Evolutionary conservation across 2,329 filamentous ascomycete genomes (phyloP).

Genomic region (Xylariaceae sp.): DNA sequence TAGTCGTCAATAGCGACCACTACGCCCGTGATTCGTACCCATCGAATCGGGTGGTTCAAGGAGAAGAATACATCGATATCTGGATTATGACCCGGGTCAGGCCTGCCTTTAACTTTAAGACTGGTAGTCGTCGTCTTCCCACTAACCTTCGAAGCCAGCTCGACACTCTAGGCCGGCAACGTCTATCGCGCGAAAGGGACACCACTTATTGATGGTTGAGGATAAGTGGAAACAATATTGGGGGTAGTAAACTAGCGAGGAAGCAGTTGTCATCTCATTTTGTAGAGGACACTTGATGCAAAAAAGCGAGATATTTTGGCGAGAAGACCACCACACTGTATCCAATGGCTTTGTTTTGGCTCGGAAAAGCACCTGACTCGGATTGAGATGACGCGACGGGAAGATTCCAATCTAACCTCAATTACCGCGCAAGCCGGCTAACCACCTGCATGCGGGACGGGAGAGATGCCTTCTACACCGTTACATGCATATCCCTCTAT

Average conservation of each 20-base stretch:
- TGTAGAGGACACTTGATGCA: slow-evolving; percentile 15
- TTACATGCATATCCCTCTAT: too few species aligned
- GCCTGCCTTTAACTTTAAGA: background rate
- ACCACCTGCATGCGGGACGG: too few species aligned
- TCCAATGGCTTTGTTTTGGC: slow-evolving; percentile 5
- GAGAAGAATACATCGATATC: slow-evolving; percentile 59
- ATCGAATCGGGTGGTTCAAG: slow-evolving; percentile 70
- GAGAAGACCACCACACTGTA: background rate
- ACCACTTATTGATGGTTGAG: slow-evolving; percentile 56
- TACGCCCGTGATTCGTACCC: slow-evolving; percentile 64
- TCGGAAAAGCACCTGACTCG: background rate
- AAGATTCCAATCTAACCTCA: too few species aligned
- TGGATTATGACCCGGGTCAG: slow-evolving; percentile 16
- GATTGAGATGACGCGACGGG: slow-evolving; percentile 14
- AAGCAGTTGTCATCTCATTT: slow-evolving; percentile 42
- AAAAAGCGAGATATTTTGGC: slow-evolving; percentile 13
- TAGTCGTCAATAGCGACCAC: slow-evolving; percentile 58
- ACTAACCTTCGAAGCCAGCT: slow-evolving; percentile 49
- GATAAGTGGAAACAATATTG: slow-evolving; percentile 59
- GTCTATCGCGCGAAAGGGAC: slow-evolving; percentile 48
- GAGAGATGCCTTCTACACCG: too few species aligned
- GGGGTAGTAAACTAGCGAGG: slow-evolving; percentile 41
- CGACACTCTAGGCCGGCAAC: slow-evolving; percentile 44
- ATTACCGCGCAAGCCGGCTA: too few species aligned
- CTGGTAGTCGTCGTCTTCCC: background rate